Conservation (phyloP, 148 eudicot genomes). For the Fallopia convolvulus region DNA sequence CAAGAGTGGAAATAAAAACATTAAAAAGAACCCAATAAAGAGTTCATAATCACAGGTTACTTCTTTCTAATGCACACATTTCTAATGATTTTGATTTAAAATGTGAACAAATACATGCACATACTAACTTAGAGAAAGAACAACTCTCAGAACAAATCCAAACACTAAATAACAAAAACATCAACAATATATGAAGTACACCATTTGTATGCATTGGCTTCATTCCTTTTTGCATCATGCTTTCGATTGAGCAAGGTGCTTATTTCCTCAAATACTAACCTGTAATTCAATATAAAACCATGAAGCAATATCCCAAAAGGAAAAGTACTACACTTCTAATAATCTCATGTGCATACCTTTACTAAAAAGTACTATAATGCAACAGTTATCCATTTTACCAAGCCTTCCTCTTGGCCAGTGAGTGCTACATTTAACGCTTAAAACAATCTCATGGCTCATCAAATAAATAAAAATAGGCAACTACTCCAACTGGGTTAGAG, state of each 20-base stretch:
- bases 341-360: constrained; percentile 37
- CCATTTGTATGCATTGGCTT: no score
- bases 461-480: background rate
- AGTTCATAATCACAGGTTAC: no score
- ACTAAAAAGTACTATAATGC: constrained; percentile 29
- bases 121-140: no score
- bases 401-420: background rate
- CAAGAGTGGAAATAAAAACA: no score
- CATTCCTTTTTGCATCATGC: constrained; percentile 39
- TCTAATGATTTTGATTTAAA: no score
- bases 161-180: no score
- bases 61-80: no score
- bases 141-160: no score
- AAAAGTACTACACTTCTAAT: background rate
- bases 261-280: constrained; percentile 63
- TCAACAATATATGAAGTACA: no score
- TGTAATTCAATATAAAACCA: constrained; percentile 16
- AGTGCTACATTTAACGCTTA: background rate
- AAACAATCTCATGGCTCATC: background rate
- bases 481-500: background rate
- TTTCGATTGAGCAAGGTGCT: constrained; percentile 39
- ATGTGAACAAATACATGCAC: no score
- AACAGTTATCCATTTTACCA: background rate
- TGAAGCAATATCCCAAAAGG: background rate
- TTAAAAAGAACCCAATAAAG: no score